Conservation (phyloP, 164 flowering plant species). For the Dillenia suffruticosa region DNA sequence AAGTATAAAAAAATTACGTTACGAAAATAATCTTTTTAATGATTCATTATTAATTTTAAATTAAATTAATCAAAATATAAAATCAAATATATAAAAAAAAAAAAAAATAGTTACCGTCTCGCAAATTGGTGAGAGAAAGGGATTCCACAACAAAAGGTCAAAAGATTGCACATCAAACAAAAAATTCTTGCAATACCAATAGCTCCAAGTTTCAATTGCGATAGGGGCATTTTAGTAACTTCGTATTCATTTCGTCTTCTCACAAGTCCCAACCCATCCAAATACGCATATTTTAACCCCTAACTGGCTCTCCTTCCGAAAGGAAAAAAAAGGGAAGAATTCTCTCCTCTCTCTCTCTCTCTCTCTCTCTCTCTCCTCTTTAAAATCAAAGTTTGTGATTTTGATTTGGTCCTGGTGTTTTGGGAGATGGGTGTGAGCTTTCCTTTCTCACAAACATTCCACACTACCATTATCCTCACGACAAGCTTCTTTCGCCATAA, state of each 20-base stretch:
- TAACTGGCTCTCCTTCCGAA: not conserved
- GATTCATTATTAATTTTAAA: too few relatives aligned
- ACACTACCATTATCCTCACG: slow-evolving; percentile 78
- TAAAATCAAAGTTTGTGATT: not conserved
- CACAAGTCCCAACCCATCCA: not conserved
- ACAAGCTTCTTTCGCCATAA: slow-evolving; percentile 96
- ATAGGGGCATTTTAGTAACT: slow-evolving; percentile 4
- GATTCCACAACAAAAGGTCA: too few relatives aligned
- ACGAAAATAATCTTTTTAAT: too few relatives aligned
- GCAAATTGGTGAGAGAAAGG: too few relatives aligned
- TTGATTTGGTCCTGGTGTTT: slow-evolving; percentile 14
- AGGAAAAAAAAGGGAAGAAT: not conserved
- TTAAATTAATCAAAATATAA: too few relatives aligned
- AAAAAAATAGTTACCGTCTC: too few relatives aligned
- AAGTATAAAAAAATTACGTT: too few relatives aligned
- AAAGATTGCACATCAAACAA: too few relatives aligned
- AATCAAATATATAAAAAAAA: too few relatives aligned
- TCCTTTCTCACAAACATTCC: slow-evolving; percentile 67
- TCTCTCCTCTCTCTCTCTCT: slow-evolving; percentile 5
- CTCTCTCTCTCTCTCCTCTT: not conserved
- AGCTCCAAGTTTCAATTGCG: too few relatives aligned
- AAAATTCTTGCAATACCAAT: too few relatives aligned
- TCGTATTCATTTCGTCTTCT: not conserved
- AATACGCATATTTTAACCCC: not conserved
- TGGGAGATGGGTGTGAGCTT: slow-evolving; percentile 65